phyloP scores from a whole-genome alignment of 441 rosid species.

The Corymbia citriodora region DNA sequence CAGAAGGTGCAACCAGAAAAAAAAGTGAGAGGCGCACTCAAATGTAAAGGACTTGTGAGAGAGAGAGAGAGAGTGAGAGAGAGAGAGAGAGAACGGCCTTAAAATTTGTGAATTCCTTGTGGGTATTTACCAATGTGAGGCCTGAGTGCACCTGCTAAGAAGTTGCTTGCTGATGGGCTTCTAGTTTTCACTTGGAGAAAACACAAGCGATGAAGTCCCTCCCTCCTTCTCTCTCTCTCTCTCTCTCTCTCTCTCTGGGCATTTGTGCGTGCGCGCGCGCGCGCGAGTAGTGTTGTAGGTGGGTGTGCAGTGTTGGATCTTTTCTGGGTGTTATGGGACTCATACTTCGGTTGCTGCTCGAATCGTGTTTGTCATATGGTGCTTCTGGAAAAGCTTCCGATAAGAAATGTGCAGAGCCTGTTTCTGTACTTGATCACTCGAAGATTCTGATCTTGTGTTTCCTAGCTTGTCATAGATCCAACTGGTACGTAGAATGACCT shows the following conservation, averaged over 20 bases:
- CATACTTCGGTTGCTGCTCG: not conserved
- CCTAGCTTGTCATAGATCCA: not conserved
- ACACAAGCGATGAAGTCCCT: not conserved
- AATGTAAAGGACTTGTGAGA: constrained; percentile 5
- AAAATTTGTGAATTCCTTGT: constrained; percentile 11
- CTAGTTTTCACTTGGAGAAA: not conserved
- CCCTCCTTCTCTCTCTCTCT: not conserved
- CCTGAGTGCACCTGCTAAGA: not conserved
- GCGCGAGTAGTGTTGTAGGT: not conserved
- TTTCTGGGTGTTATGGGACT: not conserved
- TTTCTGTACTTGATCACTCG: not conserved
- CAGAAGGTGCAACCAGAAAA: constrained; percentile 13
- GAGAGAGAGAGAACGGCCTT: constrained; percentile 22
- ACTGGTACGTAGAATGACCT: not conserved
- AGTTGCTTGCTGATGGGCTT: not conserved
- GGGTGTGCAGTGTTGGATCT: not conserved
- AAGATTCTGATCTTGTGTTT: not conserved
- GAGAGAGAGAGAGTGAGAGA: constrained; percentile 9
- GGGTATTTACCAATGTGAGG: not conserved
- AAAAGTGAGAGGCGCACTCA: constrained; percentile 35
- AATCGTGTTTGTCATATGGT: not conserved
- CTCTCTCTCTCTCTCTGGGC: not conserved
- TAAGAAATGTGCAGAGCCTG: not conserved
- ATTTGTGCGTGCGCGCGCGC: not conserved
- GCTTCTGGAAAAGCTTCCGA: not conserved